Evolutionary conservation across 2,329 filamentous ascomycete species (phyloP), one percentile per base, ranked within the genome.

Genomic region (Geosmithia morbida): DNA sequence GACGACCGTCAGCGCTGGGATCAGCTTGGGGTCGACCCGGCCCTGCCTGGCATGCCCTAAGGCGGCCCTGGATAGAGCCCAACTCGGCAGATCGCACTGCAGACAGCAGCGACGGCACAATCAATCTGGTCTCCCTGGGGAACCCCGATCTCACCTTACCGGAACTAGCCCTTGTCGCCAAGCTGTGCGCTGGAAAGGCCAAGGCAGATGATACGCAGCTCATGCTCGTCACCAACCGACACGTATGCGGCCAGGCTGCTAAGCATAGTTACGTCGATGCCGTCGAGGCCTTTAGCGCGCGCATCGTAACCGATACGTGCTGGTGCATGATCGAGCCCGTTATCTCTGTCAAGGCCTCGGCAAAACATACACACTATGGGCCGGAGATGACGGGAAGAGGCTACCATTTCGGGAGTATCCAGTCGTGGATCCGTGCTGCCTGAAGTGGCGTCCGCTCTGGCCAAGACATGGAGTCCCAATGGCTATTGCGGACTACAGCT

Each of bases 281-380:
- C 7, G 40, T 71, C 2, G 54, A 64, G 14, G 33, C 14, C 0
- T 69, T 69, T 46, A 67, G 68, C 0, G 65, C 56, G 1, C 54
- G 57, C 19, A 46, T 69, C 4, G 54, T 70, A 13, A 70, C 63
- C 0, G 67, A 72, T 50, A 70, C 66, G 0, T 71, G 68, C 47
- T 71, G 68, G 68, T 71, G 68, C 50, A 67, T 71, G 64, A 61
- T 70, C 16, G 48, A 49, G 43, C 66, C 67, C 0, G 53, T 66
- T 0, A 63, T 70, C 8, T 58, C 57, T 3, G 37, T 7, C 0
- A 10, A 45, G 2, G 50, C 55, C 0, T 71, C 68, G 1, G 66
- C 56, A 0, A 71, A 71, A 51, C 69, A 70, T 51, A 67, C 67
- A 0, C 66, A 71, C 53, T 71, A 70, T 33, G 62, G 61, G 1